phyloP scores from a whole-genome alignment of 768 basidiomycete genomes.

The Russula earlei region DNA sequence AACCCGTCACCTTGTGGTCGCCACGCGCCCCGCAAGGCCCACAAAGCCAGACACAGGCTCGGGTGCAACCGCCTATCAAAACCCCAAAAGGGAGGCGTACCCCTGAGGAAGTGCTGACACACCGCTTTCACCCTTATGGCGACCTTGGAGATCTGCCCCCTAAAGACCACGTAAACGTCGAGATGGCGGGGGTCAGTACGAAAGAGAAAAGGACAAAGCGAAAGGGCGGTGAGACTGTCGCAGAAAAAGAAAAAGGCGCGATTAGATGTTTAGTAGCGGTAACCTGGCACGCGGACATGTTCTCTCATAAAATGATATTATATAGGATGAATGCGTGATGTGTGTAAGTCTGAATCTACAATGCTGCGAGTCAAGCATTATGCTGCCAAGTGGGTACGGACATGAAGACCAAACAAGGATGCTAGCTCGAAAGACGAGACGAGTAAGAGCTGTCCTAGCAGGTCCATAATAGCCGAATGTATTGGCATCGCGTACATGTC shows the following conservation, averaged over 20 bases:
- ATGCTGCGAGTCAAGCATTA: neutral
- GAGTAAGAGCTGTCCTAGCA: conserved; percentile 72
- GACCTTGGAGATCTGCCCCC: conserved; percentile 2
- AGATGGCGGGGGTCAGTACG: neutral
- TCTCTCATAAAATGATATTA: neutral
- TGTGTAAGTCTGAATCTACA: neutral
- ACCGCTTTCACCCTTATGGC: conserved; percentile 17
- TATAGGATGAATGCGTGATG: neutral
- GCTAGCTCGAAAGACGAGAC: conserved; percentile 68
- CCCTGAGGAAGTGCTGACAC: conserved; percentile 14
- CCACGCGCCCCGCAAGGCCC: conserved; percentile 8
- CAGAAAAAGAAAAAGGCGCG: no score
- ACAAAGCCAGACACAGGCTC: neutral
- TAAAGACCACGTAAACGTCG: neutral
- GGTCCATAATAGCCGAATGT: conserved; percentile 82
- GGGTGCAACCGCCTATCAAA: neutral
- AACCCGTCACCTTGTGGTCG: conserved; percentile 13
- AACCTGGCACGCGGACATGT: neutral
- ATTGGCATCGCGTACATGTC: conserved; percentile 92
- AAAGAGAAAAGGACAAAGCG: conserved; percentile 8
- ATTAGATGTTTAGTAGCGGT: neutral
- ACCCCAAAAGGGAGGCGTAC: conserved; percentile 16
- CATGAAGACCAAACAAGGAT: conserved; percentile 32
- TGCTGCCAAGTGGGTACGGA: conserved; percentile 10
- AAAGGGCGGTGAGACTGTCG: no score